A percentile compares a stretch with the other conserved stretches of the same genome.
Conservation (phyloP, 305 asterid genomes). For the Fraxinus albicans region DNA sequence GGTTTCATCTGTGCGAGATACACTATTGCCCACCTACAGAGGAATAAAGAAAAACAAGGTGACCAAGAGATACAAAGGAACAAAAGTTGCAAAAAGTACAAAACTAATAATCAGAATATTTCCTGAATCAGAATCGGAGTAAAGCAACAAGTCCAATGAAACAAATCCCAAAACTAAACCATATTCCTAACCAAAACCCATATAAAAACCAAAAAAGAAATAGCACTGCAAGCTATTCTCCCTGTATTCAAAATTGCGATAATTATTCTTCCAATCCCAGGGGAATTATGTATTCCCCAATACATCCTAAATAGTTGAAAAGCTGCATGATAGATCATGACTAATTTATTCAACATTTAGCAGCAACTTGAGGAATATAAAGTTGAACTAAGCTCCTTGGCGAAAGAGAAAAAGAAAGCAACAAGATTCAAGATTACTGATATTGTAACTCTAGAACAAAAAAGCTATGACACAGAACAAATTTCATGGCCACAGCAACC, state of each 20-base stretch:
- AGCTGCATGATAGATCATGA: neutral
- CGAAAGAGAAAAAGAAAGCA: neutral
- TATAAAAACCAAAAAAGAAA: neutral
- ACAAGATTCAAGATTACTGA: neutral
- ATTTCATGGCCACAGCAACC: neutral
- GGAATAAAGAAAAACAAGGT: neutral
- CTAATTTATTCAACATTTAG: neutral
- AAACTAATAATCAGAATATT: neutral
- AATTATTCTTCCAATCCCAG: neutral
- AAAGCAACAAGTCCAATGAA: neutral
- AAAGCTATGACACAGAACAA: neutral
- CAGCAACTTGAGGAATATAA: neutral
- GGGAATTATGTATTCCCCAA: neutral
- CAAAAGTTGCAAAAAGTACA: neutral
- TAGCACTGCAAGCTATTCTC: neutral
- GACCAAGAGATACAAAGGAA: neutral
- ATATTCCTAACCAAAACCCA: neutral
- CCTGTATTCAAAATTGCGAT: neutral
- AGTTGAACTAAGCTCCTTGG: neutral
- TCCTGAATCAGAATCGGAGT: neutral
- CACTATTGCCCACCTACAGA: slow-evolving; percentile 52
- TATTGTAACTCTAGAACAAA: neutral
- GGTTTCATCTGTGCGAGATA: slow-evolving; percentile 60
- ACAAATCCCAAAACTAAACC: neutral
- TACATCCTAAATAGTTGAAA: neutral